Percentiles rank a stretch among this genome's conserved stretches.
phyloP scores from a whole-genome alignment of 2,329 filamentous ascomycete species.

The Zasmidium angulare region DNA sequence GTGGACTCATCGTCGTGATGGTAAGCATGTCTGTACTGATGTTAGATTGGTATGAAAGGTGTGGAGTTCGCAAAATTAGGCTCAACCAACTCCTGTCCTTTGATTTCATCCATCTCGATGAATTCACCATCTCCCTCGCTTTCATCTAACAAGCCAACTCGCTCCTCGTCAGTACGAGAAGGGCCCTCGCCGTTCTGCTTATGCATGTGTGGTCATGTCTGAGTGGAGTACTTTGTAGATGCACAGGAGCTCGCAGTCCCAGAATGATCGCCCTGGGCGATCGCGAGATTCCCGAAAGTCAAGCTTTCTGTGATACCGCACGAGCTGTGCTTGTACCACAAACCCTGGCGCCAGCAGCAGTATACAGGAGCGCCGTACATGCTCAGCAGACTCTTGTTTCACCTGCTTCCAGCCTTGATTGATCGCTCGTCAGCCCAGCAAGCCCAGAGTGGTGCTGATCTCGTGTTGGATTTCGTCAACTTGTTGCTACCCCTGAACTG shows the following conservation, averaged over 20 bases:
- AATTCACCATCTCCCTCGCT: not conserved
- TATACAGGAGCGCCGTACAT: too few species aligned
- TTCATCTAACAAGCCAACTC: not conserved
- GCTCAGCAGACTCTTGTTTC: too few species aligned
- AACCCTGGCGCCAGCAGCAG: too few species aligned
- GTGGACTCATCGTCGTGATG: not conserved
- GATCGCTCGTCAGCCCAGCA: too few species aligned
- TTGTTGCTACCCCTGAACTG: too few species aligned
- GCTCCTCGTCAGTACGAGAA: not conserved
- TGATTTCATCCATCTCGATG: not conserved
- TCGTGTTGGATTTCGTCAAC: too few species aligned
- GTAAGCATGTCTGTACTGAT: too few species aligned
- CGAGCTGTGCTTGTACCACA: not conserved
- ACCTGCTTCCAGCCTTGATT: not conserved
- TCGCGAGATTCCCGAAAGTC: not conserved
- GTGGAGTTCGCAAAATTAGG: not conserved
- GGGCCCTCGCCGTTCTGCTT: not conserved
- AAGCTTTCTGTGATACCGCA: not conserved
- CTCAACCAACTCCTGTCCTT: not conserved
- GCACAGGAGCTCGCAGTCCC: too few species aligned
- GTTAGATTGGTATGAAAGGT: too few species aligned
- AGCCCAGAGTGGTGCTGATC: too few species aligned
- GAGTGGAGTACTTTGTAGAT: too few species aligned
- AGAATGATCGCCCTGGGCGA: too few species aligned
- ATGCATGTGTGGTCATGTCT: not conserved